A percentile compares a stretch with the other conserved stretches of the same genome.
Conservation (phyloP, 306 rosid species). For the Quercus bicolor region DNA sequence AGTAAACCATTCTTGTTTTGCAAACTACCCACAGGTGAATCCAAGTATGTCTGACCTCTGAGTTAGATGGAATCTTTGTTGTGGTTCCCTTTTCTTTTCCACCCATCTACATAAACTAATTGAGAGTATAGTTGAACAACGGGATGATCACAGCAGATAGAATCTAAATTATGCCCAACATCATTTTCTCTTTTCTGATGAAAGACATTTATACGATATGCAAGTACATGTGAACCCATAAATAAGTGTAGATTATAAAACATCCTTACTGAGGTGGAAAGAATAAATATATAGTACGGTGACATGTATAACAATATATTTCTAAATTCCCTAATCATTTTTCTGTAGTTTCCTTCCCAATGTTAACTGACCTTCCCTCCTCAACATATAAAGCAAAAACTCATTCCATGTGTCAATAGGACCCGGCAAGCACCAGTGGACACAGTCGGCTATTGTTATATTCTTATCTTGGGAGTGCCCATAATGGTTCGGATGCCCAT, state of each 20-base stretch:
- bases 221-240: background rate
- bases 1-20: too few relatives aligned
- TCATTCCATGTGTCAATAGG: conserved; percentile 94
- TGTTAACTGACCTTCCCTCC: conserved; percentile 16
- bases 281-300: background rate
- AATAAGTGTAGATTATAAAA: background rate
- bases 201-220: background rate
- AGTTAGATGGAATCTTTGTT: too few relatives aligned
- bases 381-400: conserved; percentile 56
- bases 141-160: background rate
- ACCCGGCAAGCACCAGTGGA: conserved; percentile 91
- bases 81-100: too few relatives aligned
- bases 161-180: background rate
- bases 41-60: too few relatives aligned
- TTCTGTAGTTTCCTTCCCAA: conserved; percentile 5
- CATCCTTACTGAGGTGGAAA: background rate
- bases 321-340: background rate
- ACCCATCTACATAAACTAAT: too few relatives aligned
- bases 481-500: conserved; percentile 79
- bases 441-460: conserved; percentile 56
- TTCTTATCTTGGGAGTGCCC: conserved; percentile 48
- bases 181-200: background rate
- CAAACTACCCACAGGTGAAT: too few relatives aligned
- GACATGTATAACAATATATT: background rate
- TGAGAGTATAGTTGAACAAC: background rate